Evolutionary conservation across 306 rosid genomes (phyloP), one percentile per base, ranked within the genome.

Genomic region (Cicer arietinum): DNA sequence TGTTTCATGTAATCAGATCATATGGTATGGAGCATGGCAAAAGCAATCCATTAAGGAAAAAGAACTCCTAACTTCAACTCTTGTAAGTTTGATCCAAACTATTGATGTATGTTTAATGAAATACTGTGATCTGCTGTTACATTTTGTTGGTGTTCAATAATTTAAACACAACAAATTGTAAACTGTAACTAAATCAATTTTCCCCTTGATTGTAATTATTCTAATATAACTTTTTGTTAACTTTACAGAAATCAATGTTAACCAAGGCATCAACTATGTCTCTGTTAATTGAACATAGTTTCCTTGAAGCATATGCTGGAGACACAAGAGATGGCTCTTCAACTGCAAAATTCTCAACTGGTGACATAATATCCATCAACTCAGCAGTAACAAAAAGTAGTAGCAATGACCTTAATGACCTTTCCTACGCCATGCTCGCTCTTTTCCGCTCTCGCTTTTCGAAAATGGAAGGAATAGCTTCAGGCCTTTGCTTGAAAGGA

Each of bases 21-120:
- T 92, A 83, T 92, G 98, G 98, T 89, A 84, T 79, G 98, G 94
- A 80, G 86, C 88, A 68, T 92, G 98, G 98, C 80, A 79, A 79
- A 92, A 88, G 77, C 84, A 43, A 54, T 82, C 90, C 10, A 76
- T 63, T 25, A 76, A 86, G 61, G 86, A 89, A 86, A 87, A 88
- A 48, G 88, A 86, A 61, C 77, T 78, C 8, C 57, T 90, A 64
- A 80, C 79, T 20, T 71, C 75, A 80, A 79, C 74, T 67, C 91
- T 92, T 64, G 97, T 92, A 88, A 87, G 96, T 51, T 30, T 4
- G 37, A 30, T 30, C 37, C 37, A 3, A 30, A 30, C 37, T 30
- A 30, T 30, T 30, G 35, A 30, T 30, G 37, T 30, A 30, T 30
- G 37, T 30, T 30, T 30, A 30, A 30, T 30, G 37, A 3, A 6